These are phyloP conservation scores for Lasiodiplodia sp. DNA, from an alignment of 2,329 filamentous ascomycete genomes.

Conservation along the genomic window DNA sequence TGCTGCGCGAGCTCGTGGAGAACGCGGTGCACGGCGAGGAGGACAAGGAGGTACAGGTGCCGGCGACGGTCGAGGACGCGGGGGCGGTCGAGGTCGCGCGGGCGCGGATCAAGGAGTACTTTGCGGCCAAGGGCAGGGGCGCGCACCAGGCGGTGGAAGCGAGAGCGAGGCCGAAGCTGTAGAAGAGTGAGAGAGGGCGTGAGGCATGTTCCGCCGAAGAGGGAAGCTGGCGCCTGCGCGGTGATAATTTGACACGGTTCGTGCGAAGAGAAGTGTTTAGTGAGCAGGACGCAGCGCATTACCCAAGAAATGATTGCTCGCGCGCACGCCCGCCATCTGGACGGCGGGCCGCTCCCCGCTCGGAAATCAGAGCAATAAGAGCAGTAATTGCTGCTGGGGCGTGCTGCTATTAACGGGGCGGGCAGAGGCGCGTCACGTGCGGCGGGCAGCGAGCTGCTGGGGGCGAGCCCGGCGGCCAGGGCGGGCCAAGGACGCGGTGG, in stretches of 20 bases:
- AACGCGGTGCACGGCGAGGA: slow-evolving; percentile 78
- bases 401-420: slow-evolving; percentile 7
- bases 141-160: slow-evolving; percentile 49
- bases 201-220: slow-evolving; percentile 5
- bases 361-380: slow-evolving; percentile 24
- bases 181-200: background rate
- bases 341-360: slow-evolving; percentile 16
- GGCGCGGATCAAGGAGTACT: slow-evolving; percentile 77
- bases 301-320: slow-evolving; percentile 10
- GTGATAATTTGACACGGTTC: slow-evolving; percentile 7
- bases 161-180: slow-evolving; percentile 54
- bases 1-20: slow-evolving; percentile 83
- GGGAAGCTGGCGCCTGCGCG: slow-evolving; percentile 2
- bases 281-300: slow-evolving; percentile 23
- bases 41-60: slow-evolving; percentile 74
- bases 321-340: slow-evolving; percentile 1
- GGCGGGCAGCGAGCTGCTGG: background rate
- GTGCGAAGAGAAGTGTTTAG: slow-evolving; percentile 17
- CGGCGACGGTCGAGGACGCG: slow-evolving; percentile 84
- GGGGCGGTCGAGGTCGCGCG: slow-evolving; percentile 77
- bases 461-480: slow-evolving; percentile 17
- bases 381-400: slow-evolving; percentile 9
- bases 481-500: slow-evolving; percentile 15
- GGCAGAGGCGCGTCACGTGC: slow-evolving; percentile 6
- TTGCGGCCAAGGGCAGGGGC: slow-evolving; percentile 56